phyloP scores from a whole-genome alignment of 192 early-diverging fungal genomes.

The Spinellus fusiger region DNA sequence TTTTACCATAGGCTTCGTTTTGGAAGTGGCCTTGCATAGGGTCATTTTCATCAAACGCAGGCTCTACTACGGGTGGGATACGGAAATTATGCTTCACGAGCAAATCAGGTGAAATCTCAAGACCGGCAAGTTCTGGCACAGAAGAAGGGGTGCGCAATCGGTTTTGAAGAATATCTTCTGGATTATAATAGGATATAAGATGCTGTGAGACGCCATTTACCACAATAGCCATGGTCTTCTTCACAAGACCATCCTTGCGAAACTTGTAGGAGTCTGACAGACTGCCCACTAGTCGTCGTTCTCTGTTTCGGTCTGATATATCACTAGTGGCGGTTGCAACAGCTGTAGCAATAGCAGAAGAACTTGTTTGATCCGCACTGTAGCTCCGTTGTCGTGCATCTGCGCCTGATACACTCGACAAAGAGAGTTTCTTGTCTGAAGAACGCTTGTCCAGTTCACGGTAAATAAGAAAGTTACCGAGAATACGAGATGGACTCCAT shows the following conservation, averaged over 20 bases:
- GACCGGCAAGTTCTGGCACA: constrained; percentile 44
- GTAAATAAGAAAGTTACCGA: constrained; percentile 78
- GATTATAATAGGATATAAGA: constrained; percentile 52
- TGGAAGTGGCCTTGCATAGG: background rate
- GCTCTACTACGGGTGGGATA: constrained; percentile 42
- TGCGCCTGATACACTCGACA: background rate
- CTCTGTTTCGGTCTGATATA: constrained; percentile 40
- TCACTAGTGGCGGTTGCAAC: constrained; percentile 11
- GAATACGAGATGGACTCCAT: constrained; percentile 81
- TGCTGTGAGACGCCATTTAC: constrained; percentile 60
- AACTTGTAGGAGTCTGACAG: constrained; percentile 52
- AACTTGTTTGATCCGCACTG: constrained; percentile 29
- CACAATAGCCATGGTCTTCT: constrained; percentile 73
- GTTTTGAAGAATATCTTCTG: constrained; percentile 46
- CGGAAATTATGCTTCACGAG: constrained; percentile 56
- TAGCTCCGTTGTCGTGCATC: constrained; percentile 19
- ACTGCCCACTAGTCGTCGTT: constrained; percentile 49
- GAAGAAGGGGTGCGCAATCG: constrained; percentile 48
- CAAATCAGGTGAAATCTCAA: constrained; percentile 54
- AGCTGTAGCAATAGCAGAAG: constrained; percentile 12
- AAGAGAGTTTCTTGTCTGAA: constrained; percentile 11
- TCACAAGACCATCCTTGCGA: constrained; percentile 61
- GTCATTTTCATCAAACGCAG: constrained; percentile 18
- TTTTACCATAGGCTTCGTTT: background rate
- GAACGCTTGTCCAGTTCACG: constrained; percentile 57